Percentiles rank a stretch among this genome's conserved stretches.
Evolutionary conservation across 768 basidiomycete species (phyloP).

Genomic region (Candolleomyces efflorescens): DNA sequence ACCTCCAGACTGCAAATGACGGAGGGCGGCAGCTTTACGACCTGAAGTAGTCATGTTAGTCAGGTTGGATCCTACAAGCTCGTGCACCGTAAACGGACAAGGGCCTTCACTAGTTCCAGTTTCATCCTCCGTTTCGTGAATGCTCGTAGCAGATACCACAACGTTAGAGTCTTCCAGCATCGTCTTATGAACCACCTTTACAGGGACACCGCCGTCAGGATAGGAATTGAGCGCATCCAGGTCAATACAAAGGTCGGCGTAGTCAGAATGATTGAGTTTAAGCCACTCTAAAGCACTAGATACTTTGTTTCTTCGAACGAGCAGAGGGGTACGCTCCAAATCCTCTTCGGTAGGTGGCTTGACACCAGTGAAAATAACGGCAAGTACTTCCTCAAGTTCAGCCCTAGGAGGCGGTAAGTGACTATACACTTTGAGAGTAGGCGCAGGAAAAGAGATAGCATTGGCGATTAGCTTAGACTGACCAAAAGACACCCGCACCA

Average conservation of each 20-base stretch:
- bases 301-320: conserved; percentile 23
- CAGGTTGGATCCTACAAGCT: conserved; percentile 19
- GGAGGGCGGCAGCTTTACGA: not conserved
- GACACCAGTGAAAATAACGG: conserved; percentile 28
- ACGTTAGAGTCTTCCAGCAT: conserved; percentile 18
- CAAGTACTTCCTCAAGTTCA: too few species aligned
- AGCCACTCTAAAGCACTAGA: conserved; percentile 29
- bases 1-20: not conserved
- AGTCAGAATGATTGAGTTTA: conserved; percentile 30
- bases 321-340: conserved; percentile 19
- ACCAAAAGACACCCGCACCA: too few species aligned
- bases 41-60: not conserved
- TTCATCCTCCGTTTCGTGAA: conserved; percentile 24
- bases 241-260: conserved; percentile 27
- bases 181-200: conserved; percentile 17
- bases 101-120: conserved; percentile 23
- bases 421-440: too few species aligned
- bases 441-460: too few species aligned
- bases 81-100: conserved; percentile 37
- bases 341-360: conserved; percentile 21
- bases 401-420: too few species aligned
- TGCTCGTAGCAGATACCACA: conserved; percentile 10
- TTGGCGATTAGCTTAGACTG: too few species aligned
- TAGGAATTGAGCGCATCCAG: conserved; percentile 20
- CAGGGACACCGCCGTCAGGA: conserved; percentile 18